Conservation (phyloP, 176 grass and related monocot species). For the Oryza brachyantha region DNA sequence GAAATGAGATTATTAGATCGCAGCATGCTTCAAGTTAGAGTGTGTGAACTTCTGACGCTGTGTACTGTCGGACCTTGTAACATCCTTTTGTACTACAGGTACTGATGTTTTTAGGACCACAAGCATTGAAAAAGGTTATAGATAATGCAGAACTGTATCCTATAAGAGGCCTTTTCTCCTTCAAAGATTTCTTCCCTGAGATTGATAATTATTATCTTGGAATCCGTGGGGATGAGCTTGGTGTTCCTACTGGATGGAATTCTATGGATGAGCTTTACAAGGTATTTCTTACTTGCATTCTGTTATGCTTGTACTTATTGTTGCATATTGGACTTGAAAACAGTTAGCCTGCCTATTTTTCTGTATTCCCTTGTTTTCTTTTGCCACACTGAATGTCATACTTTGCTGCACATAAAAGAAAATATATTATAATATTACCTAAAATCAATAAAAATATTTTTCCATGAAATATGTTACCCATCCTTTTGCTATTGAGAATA, state of each 20-base stretch:
- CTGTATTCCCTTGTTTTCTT: background rate
- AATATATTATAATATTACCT: too few species aligned
- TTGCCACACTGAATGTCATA: too few species aligned
- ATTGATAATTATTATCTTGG: slow-evolving; percentile 83
- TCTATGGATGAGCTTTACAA: slow-evolving; percentile 79
- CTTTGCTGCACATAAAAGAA: too few species aligned
- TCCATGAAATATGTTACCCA: too few species aligned
- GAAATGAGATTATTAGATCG: background rate
- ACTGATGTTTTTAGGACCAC: slow-evolving; percentile 78
- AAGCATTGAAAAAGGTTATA: slow-evolving; percentile 74
- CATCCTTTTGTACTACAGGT: slow-evolving; percentile 48
- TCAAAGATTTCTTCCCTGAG: slow-evolving; percentile 73
- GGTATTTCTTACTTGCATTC: slow-evolving; percentile 36
- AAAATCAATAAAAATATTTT: too few species aligned
- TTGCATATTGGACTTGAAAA: slow-evolving; percentile 10
- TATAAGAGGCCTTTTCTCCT: slow-evolving; percentile 85
- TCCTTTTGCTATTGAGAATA: too few species aligned
- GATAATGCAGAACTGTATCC: slow-evolving; percentile 82
- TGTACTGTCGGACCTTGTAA: background rate
- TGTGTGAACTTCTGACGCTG: background rate
- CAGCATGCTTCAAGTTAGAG: background rate
- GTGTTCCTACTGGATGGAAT: slow-evolving; percentile 81
- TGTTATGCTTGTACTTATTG: background rate
- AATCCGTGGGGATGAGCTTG: slow-evolving; percentile 53
- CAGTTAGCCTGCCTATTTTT: slow-evolving; percentile 5